These are phyloP conservation scores for Cytauxzoon felis DNA, from an alignment of 169 alveolate genomes.

Conservation along the genomic window DNA sequence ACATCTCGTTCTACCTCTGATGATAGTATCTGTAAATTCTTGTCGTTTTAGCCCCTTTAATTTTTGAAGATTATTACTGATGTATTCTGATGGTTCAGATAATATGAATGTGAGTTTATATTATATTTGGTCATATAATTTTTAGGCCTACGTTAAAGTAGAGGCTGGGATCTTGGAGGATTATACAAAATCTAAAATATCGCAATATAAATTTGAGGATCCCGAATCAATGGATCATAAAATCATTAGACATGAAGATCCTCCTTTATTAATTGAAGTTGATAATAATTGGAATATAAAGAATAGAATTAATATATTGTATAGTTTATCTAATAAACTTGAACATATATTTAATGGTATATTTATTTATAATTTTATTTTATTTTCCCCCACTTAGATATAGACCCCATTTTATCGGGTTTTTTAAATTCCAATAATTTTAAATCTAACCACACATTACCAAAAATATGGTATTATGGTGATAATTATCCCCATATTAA, in stretches of 20 bases:
- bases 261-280: not conserved
- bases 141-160: too few relatives aligned
- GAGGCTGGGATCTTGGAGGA: conserved; percentile 20
- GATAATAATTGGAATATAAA: not conserved
- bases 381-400: too few relatives aligned
- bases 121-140: too few relatives aligned
- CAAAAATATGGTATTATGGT: conserved; percentile 50
- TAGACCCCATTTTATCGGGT: not conserved
- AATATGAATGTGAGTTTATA: too few relatives aligned
- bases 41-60: too few relatives aligned
- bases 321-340: conserved; percentile 7
- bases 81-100: too few relatives aligned
- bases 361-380: too few relatives aligned
- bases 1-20: too few relatives aligned
- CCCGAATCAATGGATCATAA: not conserved
- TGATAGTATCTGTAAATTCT: too few relatives aligned
- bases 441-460: conserved; percentile 1
- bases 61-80: too few relatives aligned
- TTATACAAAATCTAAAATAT: conserved; percentile 25
- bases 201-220: conserved; percentile 32
- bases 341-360: conserved; percentile 5
- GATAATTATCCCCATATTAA: too few relatives aligned
- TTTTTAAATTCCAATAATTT: conserved; percentile 5
- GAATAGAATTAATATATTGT: conserved; percentile 12
- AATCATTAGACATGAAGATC: not conserved